Conservation (phyloP, 306 rosid species). For the Urtica urens region DNA sequence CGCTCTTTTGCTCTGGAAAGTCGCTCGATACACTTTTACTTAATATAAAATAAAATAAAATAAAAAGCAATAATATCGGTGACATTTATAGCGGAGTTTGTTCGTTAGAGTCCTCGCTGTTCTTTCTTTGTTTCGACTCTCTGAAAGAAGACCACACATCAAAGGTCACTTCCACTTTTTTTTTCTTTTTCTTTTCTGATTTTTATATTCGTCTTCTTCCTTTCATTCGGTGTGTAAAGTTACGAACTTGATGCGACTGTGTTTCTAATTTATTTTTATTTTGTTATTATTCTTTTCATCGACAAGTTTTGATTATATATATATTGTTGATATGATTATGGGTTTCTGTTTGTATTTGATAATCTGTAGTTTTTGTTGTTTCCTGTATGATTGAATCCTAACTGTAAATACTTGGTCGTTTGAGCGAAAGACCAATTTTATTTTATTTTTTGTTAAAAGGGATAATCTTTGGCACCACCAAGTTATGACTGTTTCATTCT, state of each 20-base stretch:
- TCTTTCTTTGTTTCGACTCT: not conserved
- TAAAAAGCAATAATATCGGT: not conserved
- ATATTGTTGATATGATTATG: not conserved
- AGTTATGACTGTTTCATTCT: too few relatives aligned
- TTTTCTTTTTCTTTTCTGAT: not conserved
- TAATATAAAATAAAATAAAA: not conserved
- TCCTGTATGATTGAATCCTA: not conserved
- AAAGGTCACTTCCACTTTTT: not conserved
- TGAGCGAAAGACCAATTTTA: not conserved
- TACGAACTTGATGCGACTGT: not conserved
- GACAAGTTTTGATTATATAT: not conserved
- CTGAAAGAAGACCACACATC: not conserved
- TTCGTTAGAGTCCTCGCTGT: not conserved
- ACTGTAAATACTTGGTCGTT: too few relatives aligned
- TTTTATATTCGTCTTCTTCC: not conserved
- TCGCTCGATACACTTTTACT: not conserved
- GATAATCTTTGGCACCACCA: too few relatives aligned
- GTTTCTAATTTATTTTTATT: not conserved
- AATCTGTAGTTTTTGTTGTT: not conserved
- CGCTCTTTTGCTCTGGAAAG: not conserved
- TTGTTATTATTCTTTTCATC: constrained; percentile 4
- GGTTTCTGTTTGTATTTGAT: not conserved
- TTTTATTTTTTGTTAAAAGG: too few relatives aligned
- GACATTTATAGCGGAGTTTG: too few relatives aligned
- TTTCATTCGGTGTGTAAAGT: not conserved